Base-by-base conservation (phyloP, 2,329 filamentous ascomycete species). In the Aspergillus pseudotamarii region DNA sequence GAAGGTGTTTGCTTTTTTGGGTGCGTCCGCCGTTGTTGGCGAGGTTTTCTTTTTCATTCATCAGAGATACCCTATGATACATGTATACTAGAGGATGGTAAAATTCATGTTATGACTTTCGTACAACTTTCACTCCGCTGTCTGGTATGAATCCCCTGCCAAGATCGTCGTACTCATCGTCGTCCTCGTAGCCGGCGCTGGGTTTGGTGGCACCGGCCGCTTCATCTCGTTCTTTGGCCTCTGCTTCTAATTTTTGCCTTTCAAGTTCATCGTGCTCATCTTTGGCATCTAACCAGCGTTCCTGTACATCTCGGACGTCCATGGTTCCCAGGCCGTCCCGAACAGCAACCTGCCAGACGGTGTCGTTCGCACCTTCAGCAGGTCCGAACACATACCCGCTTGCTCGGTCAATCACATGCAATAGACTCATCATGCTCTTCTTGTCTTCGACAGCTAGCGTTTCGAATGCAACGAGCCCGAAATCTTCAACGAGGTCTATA, bases 311-410 rank as follows among this genome's bases (percentile, higher is more conserved):
- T 64, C 90, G 84, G 11, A 93, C 88, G 71, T 96, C 93, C 84
- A 96, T 88, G 41, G 88, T 87, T 63, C 85, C 85, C 69, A 85
- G 81, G 2, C 86, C 85, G 66, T 89, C 86, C 61, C 93, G 88
- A 88, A 98, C 96, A 3, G 95, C 93, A 51, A 98, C 89, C 73
- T 96, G 92, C 95, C 95, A 99, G n/a, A 99, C 88, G 8, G 91
- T 94, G 76, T 99, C 94, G 71, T 98, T 97, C 53, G 93, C 92
- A 2, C 93, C 94, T 75, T 97, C 93, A 0, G 93, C 91, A 6
- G 90, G 86, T 0, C 94, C 94, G 80, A 99, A 97, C 0, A 93
- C 91, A 79, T 98, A 98, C 0, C 95, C 95, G 11, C 92, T 90
- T 0, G 95, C 94, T 48, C 95, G 87, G 76, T 99, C 95, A 73